Percentiles rank a stretch among this genome's conserved stretches.
Evolutionary conservation across 2,329 filamentous ascomycete species (phyloP).

Genomic region (Coniochaeta ligniaria): DNA sequence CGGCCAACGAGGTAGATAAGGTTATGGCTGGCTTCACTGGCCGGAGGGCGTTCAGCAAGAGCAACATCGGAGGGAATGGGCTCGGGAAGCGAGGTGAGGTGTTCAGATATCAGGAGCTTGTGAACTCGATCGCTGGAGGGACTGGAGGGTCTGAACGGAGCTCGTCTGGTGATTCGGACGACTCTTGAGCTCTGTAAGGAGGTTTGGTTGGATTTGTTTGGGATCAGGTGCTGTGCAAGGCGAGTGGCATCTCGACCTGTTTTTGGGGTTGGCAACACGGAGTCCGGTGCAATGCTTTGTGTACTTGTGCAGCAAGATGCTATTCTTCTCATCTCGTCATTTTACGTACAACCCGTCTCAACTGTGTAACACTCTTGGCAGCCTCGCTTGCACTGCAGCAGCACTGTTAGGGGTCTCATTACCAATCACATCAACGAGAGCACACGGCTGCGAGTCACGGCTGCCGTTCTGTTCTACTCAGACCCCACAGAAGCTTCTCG

Average conservation of each 20-base stretch:
- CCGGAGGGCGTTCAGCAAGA: slow-evolving; percentile 71
- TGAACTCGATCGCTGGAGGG: slow-evolving; percentile 58
- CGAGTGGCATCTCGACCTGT: background rate
- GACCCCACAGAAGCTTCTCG: slow-evolving; percentile 37
- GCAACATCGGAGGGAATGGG: slow-evolving; percentile 32
- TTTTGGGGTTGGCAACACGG: background rate
- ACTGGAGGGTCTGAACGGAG: slow-evolving; percentile 26
- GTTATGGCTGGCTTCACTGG: slow-evolving; percentile 84
- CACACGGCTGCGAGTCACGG: too few relatives aligned
- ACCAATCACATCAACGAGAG: too few relatives aligned
- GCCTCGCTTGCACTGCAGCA: background rate
- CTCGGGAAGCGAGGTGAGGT: slow-evolving; percentile 71
- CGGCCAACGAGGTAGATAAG: slow-evolving; percentile 71
- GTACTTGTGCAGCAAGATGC: background rate
- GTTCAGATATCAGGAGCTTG: slow-evolving; percentile 91
- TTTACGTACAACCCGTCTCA: too few relatives aligned
- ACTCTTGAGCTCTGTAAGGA: slow-evolving; percentile 6
- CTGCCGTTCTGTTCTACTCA: too few relatives aligned
- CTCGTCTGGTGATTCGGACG: slow-evolving; percentile 16
- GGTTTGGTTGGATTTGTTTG: background rate
- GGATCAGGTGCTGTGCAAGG: background rate
- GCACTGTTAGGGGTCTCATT: too few relatives aligned
- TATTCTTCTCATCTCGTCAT: background rate
- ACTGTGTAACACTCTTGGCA: background rate
- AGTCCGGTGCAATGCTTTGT: background rate